Base-by-base conservation (phyloP, 2,329 filamentous ascomycete genomes). In the Pseudocercospora fijiensis region DNA sequence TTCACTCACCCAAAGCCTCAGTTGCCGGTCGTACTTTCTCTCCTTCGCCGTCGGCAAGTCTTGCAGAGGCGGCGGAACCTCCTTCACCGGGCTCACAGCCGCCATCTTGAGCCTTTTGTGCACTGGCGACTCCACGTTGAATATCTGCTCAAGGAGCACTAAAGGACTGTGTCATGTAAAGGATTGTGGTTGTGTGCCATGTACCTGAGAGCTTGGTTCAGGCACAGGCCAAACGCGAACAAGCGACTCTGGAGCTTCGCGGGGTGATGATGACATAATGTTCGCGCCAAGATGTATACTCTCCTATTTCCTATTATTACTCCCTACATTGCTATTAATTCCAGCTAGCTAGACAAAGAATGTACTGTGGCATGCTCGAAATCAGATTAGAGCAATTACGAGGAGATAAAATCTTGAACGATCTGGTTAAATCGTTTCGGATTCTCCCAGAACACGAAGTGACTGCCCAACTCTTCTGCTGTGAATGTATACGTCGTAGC, bases 21-120 rank as follows among this genome's bases (percentile, higher is more conserved):
- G 87, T 78, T 99, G 95, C 59, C 95, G 88, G 77, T 99, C 95
- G 79, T 99, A 99, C 75, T 91, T 96, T 63, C 70, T 81, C 68
- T 76, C 71, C 74, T 87, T 88, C 47, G 85, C 84, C 11, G 83
- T 84, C 37, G 85, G 85, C 1, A 76, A 64, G 37, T 80, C 83
- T 61, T 82, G 79, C 3, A 83, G 74, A 16, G 78, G 74, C 26
- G 82, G 80, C 26, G 80, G 81, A 13, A 78, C 79, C 52, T 71
- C 68, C 49, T 67, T 63, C 22, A 69, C 65, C 37, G 56, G 59
- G 16, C 37, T 58, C 65, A 69, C 71, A 56, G 47, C 66, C 49
- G 67, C 67, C 67, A 70, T 69, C 16, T 16, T 58, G 37, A 49
- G 56, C 41, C 49, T 58, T 16, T 58, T 58, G 24, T 47, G 57